These are phyloP conservation scores for Cucumis sativus DNA, from an alignment of 306 rosid species.

Conservation along the genomic window Cucumber_9930_V3 NC_026659.2:30012501-30013000, in stretches of 20 bases:
- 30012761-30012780: background rate
- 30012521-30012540: background rate
- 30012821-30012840: constrained; percentile 87
- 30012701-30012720: background rate
- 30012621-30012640: constrained; percentile 70
- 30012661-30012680: constrained; percentile 42
- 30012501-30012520: background rate
- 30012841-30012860: constrained; percentile 93
- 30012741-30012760: background rate
- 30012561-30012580: background rate
- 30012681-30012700: constrained; percentile 40
- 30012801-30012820: background rate
- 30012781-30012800: background rate
- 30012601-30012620: constrained; percentile 91
- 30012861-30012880: constrained; percentile 82
- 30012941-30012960: constrained; percentile 93
- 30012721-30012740: background rate
- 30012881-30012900: constrained; percentile 98
- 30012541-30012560: background rate
- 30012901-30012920: constrained; percentile 91
- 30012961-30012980: constrained; percentile 83
- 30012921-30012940: constrained; percentile 93
- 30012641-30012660: constrained; percentile 75
- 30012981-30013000: constrained; percentile 97
- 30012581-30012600: constrained; percentile 44